These are phyloP conservation scores for Heteromeles arbutifolia DNA, from an alignment of 306 rosid species.

Conservation along the genomic window DNA sequence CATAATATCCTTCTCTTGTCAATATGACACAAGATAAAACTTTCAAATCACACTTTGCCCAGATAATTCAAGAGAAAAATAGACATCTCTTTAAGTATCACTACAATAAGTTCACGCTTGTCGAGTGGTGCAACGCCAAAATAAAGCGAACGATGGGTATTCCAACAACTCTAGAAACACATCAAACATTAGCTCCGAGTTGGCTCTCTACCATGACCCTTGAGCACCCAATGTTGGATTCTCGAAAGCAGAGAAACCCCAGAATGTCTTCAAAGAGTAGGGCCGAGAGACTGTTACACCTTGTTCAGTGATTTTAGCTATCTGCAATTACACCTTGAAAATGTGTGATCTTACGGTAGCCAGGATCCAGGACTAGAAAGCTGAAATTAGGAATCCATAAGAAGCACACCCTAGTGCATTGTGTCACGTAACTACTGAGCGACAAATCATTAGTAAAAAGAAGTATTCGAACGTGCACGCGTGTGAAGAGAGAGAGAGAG, in stretches of 20 bases:
- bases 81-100: neutral
- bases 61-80: neutral
- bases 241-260: constrained; percentile 74
- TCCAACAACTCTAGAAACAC: neutral
- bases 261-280: constrained; percentile 73
- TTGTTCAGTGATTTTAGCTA: constrained; percentile 70
- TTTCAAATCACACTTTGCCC: neutral
- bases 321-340: constrained; percentile 39
- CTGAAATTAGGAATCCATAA: no score
- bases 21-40: no score
- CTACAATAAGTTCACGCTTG: no score
- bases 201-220: constrained; percentile 70
- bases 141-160: neutral
- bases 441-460: neutral
- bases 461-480: neutral
- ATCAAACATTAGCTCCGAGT: neutral
- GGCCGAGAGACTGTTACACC: constrained; percentile 59
- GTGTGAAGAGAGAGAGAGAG: no score
- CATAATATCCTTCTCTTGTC: no score
- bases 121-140: neutral
- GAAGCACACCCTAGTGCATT: neutral
- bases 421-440: neutral
- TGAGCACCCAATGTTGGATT: constrained; percentile 77
- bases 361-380: no score
- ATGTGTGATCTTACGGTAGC: neutral